These are phyloP conservation scores for Ophiosphaerella narmari DNA, from an alignment of 2,329 filamentous ascomycete species.

Conservation along the genomic window DNA sequence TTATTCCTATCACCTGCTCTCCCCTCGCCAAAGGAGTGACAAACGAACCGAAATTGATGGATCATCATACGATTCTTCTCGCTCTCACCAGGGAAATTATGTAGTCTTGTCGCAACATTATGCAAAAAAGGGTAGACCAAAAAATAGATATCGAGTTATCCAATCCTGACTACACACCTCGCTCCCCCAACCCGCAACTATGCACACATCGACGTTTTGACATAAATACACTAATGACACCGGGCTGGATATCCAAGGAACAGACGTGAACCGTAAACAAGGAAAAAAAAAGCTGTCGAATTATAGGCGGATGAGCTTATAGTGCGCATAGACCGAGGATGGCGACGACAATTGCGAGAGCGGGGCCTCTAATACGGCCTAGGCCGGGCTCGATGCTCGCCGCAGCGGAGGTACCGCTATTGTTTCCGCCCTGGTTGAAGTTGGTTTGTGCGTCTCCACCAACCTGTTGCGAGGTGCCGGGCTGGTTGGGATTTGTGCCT, in stretches of 20 bases:
- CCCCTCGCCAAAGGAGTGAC: too few species aligned
- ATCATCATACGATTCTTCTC: too few species aligned
- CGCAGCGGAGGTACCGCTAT: conserved; percentile 14
- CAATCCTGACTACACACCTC: neutral
- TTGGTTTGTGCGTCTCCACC: conserved; percentile 13
- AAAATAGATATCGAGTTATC: neutral
- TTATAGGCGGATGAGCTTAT: conserved; percentile 10
- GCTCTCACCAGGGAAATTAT: neutral
- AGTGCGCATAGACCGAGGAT: conserved; percentile 38
- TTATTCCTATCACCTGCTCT: neutral
- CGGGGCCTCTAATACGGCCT: conserved; percentile 36
- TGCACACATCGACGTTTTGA: too few species aligned
- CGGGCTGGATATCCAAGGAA: conserved; percentile 3
- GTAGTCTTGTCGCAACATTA: neutral
- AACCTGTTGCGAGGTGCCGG: conserved; percentile 6
- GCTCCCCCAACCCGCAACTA: neutral
- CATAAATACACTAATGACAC: neutral
- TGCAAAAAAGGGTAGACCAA: neutral
- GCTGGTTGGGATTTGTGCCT: neutral
- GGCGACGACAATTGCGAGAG: conserved; percentile 41
- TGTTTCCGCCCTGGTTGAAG: conserved; percentile 33
- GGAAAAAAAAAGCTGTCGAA: neutral
- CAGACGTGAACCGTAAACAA: conserved; percentile 9
- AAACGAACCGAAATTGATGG: too few species aligned
- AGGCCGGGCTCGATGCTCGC: conserved; percentile 32